These are phyloP conservation scores for Scedosporium boydii DNA, from an alignment of 2,329 filamentous ascomycete species.

Conservation along the genomic window DNA sequence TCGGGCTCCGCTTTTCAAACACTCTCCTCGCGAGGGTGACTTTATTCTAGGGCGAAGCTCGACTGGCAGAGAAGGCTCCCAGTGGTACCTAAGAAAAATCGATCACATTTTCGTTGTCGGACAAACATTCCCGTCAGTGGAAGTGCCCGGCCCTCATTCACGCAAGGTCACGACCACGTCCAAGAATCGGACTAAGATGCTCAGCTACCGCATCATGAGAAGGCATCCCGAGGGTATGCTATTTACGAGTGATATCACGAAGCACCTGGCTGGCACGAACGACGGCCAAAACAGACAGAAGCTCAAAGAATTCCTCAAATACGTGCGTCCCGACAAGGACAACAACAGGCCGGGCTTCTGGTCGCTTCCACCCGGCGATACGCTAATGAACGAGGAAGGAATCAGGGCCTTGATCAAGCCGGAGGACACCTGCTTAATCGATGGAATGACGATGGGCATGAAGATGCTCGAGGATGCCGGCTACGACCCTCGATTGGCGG, in stretches of 20 bases:
- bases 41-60: slow-evolving; percentile 79
- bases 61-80: slow-evolving; percentile 67
- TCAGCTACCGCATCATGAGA: slow-evolving; percentile 80
- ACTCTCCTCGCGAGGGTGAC: slow-evolving; percentile 66
- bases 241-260: slow-evolving; percentile 76
- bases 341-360: slow-evolving; percentile 47
- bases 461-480: slow-evolving; percentile 88
- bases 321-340: slow-evolving; percentile 70
- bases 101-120: slow-evolving; percentile 88
- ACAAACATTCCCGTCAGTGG: slow-evolving; percentile 83
- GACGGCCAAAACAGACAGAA: slow-evolving; percentile 95
- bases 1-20: slow-evolving; percentile 85
- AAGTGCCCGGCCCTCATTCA: slow-evolving; percentile 88
- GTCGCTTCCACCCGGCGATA: slow-evolving; percentile 65
- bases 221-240: slow-evolving; percentile 62
- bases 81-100: slow-evolving; percentile 78
- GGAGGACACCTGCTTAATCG: slow-evolving; percentile 87
- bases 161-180: slow-evolving; percentile 93
- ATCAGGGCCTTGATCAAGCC: slow-evolving; percentile 87
- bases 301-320: slow-evolving; percentile 90
- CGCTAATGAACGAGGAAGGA: slow-evolving; percentile 67
- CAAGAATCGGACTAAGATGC: slow-evolving; percentile 94
- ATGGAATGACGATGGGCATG: slow-evolving; percentile 93
- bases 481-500: slow-evolving; percentile 57
- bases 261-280: slow-evolving; percentile 84